Evolutionary conservation across 176 grass and related monocot genomes (phyloP).

Genomic region (Aegilops longissima): DNA sequence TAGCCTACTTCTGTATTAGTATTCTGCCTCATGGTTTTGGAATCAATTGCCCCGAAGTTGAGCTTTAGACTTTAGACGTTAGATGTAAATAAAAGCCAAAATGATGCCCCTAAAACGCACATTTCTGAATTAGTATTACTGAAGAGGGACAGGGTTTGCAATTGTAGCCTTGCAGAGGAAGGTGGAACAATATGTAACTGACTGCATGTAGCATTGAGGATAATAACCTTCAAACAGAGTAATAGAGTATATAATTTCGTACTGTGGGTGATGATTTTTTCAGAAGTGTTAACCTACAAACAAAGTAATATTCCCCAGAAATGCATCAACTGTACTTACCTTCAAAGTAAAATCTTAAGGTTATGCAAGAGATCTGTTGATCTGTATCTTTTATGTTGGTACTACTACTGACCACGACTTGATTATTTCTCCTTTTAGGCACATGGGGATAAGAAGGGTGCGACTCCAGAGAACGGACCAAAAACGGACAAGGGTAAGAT

Average conservation of each 20-base stretch:
- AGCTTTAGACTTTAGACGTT: neutral
- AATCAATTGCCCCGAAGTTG: too few relatives aligned
- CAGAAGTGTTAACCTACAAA: too few relatives aligned
- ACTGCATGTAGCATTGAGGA: too few relatives aligned
- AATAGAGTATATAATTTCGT: too few relatives aligned
- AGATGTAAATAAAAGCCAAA: neutral
- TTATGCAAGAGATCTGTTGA: neutral
- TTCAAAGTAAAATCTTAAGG: neutral
- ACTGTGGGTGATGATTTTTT: too few relatives aligned
- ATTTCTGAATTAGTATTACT: neutral
- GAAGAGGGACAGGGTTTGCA: neutral
- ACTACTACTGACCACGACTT: neutral
- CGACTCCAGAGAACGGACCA: conserved; percentile 5
- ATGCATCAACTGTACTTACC: neutral
- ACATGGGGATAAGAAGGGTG: conserved; percentile 32
- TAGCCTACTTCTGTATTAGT: too few relatives aligned
- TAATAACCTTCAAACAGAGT: neutral
- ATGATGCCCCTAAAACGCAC: neutral
- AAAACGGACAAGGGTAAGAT: conserved; percentile 50
- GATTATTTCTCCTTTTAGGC: conserved; percentile 26
- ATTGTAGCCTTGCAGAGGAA: neutral
- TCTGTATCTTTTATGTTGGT: neutral
- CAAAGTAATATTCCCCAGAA: neutral
- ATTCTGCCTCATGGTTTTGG: too few relatives aligned
- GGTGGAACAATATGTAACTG: too few relatives aligned